Evolutionary conservation across 371 early-diverging fungal genomes (phyloP).

Genomic region (Polyrhizophydium stewartii): DNA sequence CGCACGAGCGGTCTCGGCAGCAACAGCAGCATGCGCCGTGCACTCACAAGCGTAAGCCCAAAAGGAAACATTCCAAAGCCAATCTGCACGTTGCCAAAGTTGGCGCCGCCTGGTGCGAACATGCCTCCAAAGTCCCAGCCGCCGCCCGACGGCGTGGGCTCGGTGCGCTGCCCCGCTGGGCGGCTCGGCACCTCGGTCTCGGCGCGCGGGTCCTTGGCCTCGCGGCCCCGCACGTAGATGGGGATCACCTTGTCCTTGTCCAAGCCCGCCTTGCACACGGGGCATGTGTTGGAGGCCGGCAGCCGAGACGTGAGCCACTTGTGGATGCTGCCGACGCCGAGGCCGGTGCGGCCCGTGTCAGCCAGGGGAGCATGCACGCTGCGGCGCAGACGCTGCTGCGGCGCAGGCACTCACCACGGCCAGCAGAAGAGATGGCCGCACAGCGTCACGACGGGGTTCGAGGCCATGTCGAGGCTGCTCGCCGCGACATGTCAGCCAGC

Average conservation of each 20-base stretch:
- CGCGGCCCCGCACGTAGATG: conserved; percentile 19
- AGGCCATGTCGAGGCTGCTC: conserved; percentile 24
- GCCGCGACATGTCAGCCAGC: not conserved
- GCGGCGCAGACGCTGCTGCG: not conserved
- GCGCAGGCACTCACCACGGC: conserved; percentile 10
- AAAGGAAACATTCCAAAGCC: not conserved
- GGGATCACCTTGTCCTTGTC: conserved; percentile 28
- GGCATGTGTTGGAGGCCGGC: conserved; percentile 21
- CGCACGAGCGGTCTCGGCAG: too few species aligned
- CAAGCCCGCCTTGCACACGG: conserved; percentile 30
- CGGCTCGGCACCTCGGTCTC: conserved; percentile 1
- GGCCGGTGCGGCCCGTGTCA: not conserved
- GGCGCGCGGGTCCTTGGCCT: conserved; percentile 4
- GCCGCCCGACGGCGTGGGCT: not conserved
- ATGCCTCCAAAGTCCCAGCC: not conserved
- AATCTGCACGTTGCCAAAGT: not conserved
- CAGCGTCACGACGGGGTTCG: conserved; percentile 24
- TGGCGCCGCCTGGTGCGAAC: not conserved
- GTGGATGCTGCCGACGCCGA: not conserved
- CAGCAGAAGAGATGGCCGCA: conserved; percentile 33
- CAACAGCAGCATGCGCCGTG: too few species aligned
- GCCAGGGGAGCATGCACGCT: not conserved
- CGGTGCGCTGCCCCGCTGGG: conserved; percentile 7
- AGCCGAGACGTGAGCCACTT: conserved; percentile 15
- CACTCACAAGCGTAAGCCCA: not conserved